Evolutionary conservation across 2,329 filamentous ascomycete species (phyloP), one percentile per base, ranked within the genome.

Genomic region (Canariomyces notabilis): DNA sequence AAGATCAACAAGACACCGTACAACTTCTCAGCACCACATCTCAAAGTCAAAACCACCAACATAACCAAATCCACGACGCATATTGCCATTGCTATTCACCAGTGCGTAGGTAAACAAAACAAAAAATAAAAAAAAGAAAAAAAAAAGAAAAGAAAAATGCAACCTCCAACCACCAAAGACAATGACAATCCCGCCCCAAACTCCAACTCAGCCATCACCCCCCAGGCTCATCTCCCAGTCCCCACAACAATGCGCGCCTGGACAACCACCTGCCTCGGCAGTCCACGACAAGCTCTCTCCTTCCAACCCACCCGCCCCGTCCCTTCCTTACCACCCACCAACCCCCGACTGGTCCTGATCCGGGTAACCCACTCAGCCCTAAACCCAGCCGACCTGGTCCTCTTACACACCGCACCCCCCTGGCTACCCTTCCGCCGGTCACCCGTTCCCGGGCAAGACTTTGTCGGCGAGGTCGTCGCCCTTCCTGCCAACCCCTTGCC

Each of bases 351-450:
- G 26, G 54, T 67, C 31, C 46, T 69, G 39, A 59, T n/a, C n/a
- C n/a, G 51, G 23, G 56, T 68, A 23, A 55, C 60, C 9, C 59
- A 67, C 46, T 62, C 62, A 5, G 53, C 65, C 3, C 59, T 68
- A 42, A 70, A 69, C 49, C 67, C 65, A 9, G 65, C 60, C 37
- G 65, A 69, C 48, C 40, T 67, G 3, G 58, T 62, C 42, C 59
- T 64, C 42, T 62, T 68, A 48, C 29, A 29, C 16, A 35, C 52
- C 6, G 50, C 67, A 16, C 61, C 59, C 0, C 51, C 57, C 7
- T 65, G 62, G 58, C 52, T 68, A 2, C 66, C 65, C 2, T 66
- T 66, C 42, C 60, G 63, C 1, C 57, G 57, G 16, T 38, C 49
- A 7, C 54, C 65, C 5, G 59, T 56, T 1, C 58, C 62, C 0